Percentiles rank a stretch among this genome's conserved stretches.
Evolutionary conservation across 164 flowering plant species (phyloP).

Genomic region (Cinnamomum chago): DNA sequence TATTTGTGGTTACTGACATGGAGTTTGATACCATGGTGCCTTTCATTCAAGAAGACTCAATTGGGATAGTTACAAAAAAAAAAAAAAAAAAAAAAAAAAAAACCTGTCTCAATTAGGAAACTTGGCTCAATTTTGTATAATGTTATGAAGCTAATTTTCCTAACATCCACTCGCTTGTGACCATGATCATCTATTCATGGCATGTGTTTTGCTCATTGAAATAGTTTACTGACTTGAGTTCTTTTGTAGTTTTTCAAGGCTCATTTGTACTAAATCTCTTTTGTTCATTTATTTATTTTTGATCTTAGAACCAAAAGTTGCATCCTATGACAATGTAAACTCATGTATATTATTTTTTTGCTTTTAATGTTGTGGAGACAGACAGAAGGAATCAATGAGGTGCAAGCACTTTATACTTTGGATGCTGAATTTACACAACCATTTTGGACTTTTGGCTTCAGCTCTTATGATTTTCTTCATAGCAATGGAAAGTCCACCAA

Average conservation of each 20-base stretch:
- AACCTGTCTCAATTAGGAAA: neutral
- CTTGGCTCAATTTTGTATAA: neutral
- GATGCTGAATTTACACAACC: conserved; percentile 91
- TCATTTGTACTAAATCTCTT: too few species aligned
- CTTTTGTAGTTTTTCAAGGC: too few species aligned
- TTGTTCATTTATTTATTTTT: neutral
- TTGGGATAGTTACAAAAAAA: neutral
- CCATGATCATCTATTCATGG: neutral
- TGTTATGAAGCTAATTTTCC: neutral
- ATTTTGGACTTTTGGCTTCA: conserved; percentile 82
- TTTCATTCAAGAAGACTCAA: neutral
- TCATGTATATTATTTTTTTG: neutral
- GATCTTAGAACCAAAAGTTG: neutral
- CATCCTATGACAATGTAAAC: neutral
- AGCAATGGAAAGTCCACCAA: conserved; percentile 25
- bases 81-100: too few species aligned
- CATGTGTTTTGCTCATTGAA: too few species aligned
- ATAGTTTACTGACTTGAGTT: too few species aligned
- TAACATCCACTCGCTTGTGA: neutral
- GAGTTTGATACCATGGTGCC: neutral
- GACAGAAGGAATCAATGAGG: conserved; percentile 67
- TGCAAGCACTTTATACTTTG: conserved; percentile 50
- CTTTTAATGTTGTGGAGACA: conserved; percentile 21
- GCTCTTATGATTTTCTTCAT: conserved; percentile 69
- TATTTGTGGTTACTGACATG: neutral